These are phyloP conservation scores for Castanea crenata DNA, from an alignment of 306 rosid genomes.

Conservation along the genomic window DNA sequence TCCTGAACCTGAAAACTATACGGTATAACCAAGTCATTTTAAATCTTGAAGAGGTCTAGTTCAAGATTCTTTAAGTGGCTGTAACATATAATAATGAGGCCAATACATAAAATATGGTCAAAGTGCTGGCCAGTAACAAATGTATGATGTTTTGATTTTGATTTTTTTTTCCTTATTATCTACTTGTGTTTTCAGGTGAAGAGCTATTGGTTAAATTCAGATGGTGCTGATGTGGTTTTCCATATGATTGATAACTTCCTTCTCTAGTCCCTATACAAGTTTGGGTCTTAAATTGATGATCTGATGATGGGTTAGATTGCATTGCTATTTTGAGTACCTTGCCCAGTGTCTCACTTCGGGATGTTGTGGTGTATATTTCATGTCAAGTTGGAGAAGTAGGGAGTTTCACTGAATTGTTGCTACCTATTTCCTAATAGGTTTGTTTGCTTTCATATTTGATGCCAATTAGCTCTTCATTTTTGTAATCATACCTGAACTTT, in stretches of 20 bases:
- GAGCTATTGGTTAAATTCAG: constrained; percentile 88
- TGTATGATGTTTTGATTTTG: constrained; percentile 5
- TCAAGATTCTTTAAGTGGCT: neutral
- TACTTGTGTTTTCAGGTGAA: constrained; percentile 65
- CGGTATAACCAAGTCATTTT: too few relatives aligned
- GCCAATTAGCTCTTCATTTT: constrained; percentile 4
- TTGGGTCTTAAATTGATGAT: constrained; percentile 18
- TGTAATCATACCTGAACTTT: constrained; percentile 1
- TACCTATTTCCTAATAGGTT: constrained; percentile 3
- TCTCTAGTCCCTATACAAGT: constrained; percentile 32
- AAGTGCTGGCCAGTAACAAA: constrained; percentile 6
- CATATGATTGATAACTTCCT: constrained; percentile 89
- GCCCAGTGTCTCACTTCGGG: constrained; percentile 19
- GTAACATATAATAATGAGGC: neutral
- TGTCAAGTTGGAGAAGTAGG: constrained; percentile 12
- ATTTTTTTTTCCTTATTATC: neutral
- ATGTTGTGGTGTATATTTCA: constrained; percentile 29
- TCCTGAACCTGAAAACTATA: neutral
- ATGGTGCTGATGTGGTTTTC: constrained; percentile 87
- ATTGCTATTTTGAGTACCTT: constrained; percentile 6
- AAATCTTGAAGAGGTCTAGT: neutral
- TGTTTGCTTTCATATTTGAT: neutral
- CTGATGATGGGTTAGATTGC: constrained; percentile 21
- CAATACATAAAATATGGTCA: neutral
- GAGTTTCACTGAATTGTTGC: constrained; percentile 18